Conservation (phyloP, 768 basidiomycete genomes). For the Trametes sanguinea region DNA sequence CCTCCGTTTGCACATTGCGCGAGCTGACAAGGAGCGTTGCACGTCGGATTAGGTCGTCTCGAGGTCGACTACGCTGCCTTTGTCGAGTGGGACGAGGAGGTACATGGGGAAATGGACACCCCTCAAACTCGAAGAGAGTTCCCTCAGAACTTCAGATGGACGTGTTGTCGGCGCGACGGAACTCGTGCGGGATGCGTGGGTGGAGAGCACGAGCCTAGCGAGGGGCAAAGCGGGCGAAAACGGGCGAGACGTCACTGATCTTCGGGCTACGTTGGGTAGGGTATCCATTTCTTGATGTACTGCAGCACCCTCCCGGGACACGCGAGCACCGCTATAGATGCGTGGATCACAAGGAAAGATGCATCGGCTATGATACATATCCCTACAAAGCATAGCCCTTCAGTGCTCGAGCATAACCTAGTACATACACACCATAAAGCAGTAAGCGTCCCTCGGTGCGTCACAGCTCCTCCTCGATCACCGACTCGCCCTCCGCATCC, state of each 20-base stretch:
- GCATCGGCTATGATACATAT: constrained; percentile 17
- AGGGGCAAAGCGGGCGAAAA: not conserved
- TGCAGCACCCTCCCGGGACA: not conserved
- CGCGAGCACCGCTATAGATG: not conserved
- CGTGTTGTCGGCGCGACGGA: constrained; percentile 48
- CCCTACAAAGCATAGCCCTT: constrained; percentile 8
- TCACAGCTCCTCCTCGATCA: constrained; percentile 27
- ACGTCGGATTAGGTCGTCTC: constrained; percentile 38
- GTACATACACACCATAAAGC: constrained; percentile 14
- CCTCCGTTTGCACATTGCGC: not conserved
- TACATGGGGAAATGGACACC: constrained; percentile 50
- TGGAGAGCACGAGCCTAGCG: constrained; percentile 26
- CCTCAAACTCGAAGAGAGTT: constrained; percentile 39
- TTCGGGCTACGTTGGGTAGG: too few species aligned
- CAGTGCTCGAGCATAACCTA: constrained; percentile 22
- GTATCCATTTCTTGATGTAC: not conserved
- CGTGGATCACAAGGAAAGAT: not conserved
- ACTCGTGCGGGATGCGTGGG: constrained; percentile 39
- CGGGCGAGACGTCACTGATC: not conserved
- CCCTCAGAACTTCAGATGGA: constrained; percentile 54
- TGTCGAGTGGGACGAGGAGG: constrained; percentile 49
- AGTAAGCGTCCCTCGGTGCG: not conserved
- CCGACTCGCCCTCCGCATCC: constrained; percentile 37
- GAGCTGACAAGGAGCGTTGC: not conserved
- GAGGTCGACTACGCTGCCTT: constrained; percentile 43